Evolutionary conservation across 2,329 filamentous ascomycete genomes (phyloP).

Genomic region (Massarina eburnea): DNA sequence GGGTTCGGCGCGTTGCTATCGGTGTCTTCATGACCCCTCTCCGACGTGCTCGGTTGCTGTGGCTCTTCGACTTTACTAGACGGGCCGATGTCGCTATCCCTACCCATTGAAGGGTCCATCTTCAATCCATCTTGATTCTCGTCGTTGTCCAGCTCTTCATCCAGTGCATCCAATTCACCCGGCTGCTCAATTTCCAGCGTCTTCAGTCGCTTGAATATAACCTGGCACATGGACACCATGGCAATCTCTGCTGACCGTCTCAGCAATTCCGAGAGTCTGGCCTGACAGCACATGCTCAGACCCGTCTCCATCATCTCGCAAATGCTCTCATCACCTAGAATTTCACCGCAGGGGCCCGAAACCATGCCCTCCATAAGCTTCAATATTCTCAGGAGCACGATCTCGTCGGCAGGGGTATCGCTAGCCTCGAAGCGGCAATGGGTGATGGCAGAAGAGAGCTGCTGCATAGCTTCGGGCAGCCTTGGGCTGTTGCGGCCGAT

Average conservation of each 20-base stretch:
- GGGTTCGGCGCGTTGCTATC: constrained; percentile 41
- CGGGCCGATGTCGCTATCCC: constrained; percentile 53
- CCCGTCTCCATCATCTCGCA: constrained; percentile 99
- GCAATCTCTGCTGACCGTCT: constrained; percentile 90
- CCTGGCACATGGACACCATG: constrained; percentile 99
- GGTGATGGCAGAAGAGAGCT: constrained; percentile 90
- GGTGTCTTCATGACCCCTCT: constrained; percentile 38
- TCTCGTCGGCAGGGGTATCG: constrained; percentile 91
- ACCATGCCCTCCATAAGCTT: constrained; percentile 99
- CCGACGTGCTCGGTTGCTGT: constrained; percentile 34
- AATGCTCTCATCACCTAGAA: constrained; percentile 96
- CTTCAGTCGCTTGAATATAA: constrained; percentile 93
- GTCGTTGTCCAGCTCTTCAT: constrained; percentile 67
- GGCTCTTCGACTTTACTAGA: constrained; percentile 39
- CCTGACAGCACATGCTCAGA: constrained; percentile 94
- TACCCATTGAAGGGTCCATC: constrained; percentile 77
- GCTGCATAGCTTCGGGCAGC: constrained; percentile 89
- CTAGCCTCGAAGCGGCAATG: constrained; percentile 98
- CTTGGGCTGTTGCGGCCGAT: constrained; percentile 82
- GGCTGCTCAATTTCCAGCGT: constrained; percentile 77
- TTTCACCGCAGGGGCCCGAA: constrained; percentile 85
- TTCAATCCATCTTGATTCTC: constrained; percentile 68
- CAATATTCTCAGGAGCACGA: constrained; percentile 89
- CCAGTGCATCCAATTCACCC: constrained; percentile 65
- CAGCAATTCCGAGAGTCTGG: constrained; percentile 85